Evolutionary conservation across 2,329 filamentous ascomycete genomes (phyloP), one percentile per base, ranked within the genome.

Genomic region (Microdochium bolleyi): DNA sequence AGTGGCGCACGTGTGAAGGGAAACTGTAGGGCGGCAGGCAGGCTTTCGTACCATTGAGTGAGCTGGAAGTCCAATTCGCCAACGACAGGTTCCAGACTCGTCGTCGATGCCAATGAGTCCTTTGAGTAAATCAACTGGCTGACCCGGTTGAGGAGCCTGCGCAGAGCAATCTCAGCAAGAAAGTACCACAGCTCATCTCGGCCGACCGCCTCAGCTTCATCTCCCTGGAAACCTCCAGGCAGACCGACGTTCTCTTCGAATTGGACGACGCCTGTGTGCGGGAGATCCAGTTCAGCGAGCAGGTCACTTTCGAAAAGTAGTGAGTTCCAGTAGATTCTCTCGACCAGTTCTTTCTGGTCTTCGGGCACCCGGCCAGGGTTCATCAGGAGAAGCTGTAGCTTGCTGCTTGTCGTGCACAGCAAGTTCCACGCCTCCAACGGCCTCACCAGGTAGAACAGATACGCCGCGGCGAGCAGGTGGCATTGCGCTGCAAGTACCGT

Each of bases 161-260:
- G 81, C 13, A 94, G 73, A 3, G 88, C 88, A 56, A 94, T 92
- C 62, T 92, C 88, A 37, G 89, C 88, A 27, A 92, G 73, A 60
- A 92, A 92, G 63, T 94, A 94, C 88, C 89, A 92, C 14, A 92
- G 73, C 54, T 92, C 88, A 61, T 92, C 89, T 49, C 83, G 80
- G 13, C 86, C 87, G 8, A 83, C 80, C 7, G 79, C 73, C 57
- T 81, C 79, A 8, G 75, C 73, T 57, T 85, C 81, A 52, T 85
- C 83, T n/a, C 84, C 83, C 61, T 88, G 86, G 58, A 92, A 94
- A 0, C 86, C 86, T 3, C 87, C 85, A 1, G 89, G 89, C 1
- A 94, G 73, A 10, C 87, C 87, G 54, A 92, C 87, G 21, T 83
- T 83, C 61, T 92, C 88, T 66, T 92, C 89, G 52, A 89, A 89